Percentiles rank a stretch among this genome's conserved stretches.
Conservation (phyloP, 2,329 filamentous ascomycete species). For the Diaporthe nobilis region DNA sequence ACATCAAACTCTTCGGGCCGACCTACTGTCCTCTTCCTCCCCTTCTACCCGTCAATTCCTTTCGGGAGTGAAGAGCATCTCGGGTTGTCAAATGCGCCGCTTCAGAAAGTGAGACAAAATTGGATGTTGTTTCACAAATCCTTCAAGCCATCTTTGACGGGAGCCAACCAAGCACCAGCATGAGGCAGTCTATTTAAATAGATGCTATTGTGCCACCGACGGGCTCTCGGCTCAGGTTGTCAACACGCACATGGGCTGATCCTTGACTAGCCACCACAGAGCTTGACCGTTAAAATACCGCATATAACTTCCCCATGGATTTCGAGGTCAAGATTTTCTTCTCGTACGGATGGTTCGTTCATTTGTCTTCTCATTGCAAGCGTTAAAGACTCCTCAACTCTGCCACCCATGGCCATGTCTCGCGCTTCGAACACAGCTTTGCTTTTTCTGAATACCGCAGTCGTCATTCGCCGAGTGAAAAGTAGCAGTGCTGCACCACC, state of each 20-base stretch:
- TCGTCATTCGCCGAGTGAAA: neutral
- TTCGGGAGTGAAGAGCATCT: neutral
- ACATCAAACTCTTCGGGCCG: neutral
- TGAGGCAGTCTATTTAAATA: neutral
- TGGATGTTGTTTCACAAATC: neutral
- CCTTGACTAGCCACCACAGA: neutral
- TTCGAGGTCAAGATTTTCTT: neutral
- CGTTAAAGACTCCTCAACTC: neutral
- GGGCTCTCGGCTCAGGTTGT: neutral
- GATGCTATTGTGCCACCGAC: neutral
- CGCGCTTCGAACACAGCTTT: neutral
- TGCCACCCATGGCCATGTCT: neutral
- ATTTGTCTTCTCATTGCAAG: neutral
- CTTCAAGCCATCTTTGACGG: neutral
- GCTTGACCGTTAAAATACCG: neutral
- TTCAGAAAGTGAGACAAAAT: neutral
- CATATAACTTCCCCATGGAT: neutral
- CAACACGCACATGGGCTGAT: neutral
- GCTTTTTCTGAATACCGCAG: neutral
- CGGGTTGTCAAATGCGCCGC: neutral
- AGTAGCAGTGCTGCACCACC: neutral
- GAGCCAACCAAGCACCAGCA: neutral
- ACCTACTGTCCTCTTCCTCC: neutral
- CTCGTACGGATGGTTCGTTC: neutral
- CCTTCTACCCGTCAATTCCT: neutral